A percentile compares a stretch with the other conserved stretches of the same genome.
Conservation (phyloP, 2,329 filamentous ascomycete species). For the Chaetomium sp. region DNA sequence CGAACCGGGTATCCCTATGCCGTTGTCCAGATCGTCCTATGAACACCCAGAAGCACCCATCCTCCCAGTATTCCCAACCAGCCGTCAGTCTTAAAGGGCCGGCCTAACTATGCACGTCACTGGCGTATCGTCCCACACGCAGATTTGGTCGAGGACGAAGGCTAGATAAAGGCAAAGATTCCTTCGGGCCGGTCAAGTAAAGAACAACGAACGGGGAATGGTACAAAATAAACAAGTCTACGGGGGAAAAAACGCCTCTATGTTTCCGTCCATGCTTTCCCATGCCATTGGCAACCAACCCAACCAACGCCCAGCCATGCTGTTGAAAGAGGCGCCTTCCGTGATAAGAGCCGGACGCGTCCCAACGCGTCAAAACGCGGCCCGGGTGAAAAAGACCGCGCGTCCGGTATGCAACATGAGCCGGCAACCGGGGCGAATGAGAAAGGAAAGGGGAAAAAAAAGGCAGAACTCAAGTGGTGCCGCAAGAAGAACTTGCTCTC, state of each 20-base stretch:
- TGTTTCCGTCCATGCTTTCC: background rate
- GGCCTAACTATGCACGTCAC: too few species aligned
- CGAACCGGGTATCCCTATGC: too few species aligned
- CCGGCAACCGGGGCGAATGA: background rate
- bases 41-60: too few species aligned
- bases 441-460: background rate
- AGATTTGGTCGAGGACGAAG: background rate
- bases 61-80: too few species aligned
- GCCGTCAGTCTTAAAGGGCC: too few species aligned
- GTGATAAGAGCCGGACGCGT: background rate
- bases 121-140: too few species aligned
- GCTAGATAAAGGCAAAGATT: background rate
- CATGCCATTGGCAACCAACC: background rate
- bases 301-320: constrained; percentile 8
- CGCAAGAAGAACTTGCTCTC: background rate
- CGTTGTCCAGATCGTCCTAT: too few species aligned
- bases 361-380: background rate
- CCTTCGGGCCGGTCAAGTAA: background rate
- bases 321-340: background rate
- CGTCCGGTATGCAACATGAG: background rate
- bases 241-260: constrained; percentile 6
- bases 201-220: background rate
- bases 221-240: background rate
- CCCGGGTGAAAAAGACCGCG: background rate
- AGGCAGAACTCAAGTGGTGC: background rate